phyloP scores from a whole-genome alignment of 495 filamentous ascomycete species.

The Talaromyces adpressus region DNA sequence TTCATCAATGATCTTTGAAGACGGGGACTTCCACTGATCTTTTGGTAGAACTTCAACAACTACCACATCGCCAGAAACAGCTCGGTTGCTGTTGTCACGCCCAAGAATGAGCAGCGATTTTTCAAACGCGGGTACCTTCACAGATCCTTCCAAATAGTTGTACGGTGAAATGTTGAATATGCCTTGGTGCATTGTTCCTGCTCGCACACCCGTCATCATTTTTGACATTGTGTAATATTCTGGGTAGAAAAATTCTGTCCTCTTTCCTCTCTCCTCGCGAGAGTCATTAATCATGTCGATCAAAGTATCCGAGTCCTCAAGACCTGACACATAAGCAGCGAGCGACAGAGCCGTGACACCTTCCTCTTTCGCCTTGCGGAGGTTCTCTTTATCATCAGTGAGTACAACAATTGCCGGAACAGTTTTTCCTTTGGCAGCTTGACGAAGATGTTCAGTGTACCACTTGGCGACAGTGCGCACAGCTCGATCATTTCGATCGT shows the following conservation, averaged over 20 bases:
- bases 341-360: slow-evolving; percentile 60
- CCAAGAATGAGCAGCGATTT: slow-evolving; percentile 81
- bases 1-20: slow-evolving; percentile 91
- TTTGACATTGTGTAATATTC: slow-evolving; percentile 86
- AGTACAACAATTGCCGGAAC: slow-evolving; percentile 83
- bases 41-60: slow-evolving; percentile 88
- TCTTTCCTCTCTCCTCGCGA: slow-evolving; percentile 58
- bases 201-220: slow-evolving; percentile 86
- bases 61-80: slow-evolving; percentile 84
- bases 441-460: slow-evolving; percentile 75
- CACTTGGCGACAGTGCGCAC: slow-evolving; percentile 80
- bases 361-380: slow-evolving; percentile 74
- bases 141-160: slow-evolving; percentile 91
- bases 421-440: slow-evolving; percentile 46
- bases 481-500: slow-evolving; percentile 92
- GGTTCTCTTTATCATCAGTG: slow-evolving; percentile 83
- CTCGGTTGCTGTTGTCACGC: slow-evolving; percentile 93
- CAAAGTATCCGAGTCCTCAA: slow-evolving; percentile 75
- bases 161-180: slow-evolving; percentile 94
- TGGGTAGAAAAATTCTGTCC: slow-evolving; percentile 68
- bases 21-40: slow-evolving; percentile 94
- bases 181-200: slow-evolving; percentile 83
- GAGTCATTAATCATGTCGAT: slow-evolving; percentile 92
- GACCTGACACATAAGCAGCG: slow-evolving; percentile 69
- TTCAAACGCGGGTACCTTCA: slow-evolving; percentile 84